Conservation (phyloP, 164 flowering plant genomes). For the Vitis riparia region DNA sequence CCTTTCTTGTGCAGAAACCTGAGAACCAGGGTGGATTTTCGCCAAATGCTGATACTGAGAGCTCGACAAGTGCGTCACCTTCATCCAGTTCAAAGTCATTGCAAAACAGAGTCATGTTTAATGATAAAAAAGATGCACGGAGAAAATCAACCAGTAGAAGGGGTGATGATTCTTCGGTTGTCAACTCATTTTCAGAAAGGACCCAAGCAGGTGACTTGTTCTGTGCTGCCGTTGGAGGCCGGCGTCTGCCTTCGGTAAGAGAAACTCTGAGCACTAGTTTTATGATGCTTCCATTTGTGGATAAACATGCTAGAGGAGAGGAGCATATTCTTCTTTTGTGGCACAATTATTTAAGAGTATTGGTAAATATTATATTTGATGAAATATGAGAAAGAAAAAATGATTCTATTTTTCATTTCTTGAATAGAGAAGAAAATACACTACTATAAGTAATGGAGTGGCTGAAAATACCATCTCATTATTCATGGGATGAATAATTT, state of each 20-base stretch:
- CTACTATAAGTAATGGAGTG: too few relatives aligned
- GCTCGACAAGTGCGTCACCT: slow-evolving; percentile 70
- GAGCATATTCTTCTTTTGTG: background rate
- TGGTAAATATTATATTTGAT: background rate
- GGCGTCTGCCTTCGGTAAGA: slow-evolving; percentile 59
- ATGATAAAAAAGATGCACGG: slow-evolving; percentile 47
- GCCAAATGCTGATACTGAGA: slow-evolving; percentile 48
- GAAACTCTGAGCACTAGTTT: background rate
- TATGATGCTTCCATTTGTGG: background rate
- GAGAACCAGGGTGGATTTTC: slow-evolving; percentile 45
- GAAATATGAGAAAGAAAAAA: too few relatives aligned
- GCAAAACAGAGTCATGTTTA: slow-evolving; percentile 35
- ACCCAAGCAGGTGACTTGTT: slow-evolving; percentile 80
- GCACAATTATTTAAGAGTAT: background rate
- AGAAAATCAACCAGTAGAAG: slow-evolving; percentile 60
- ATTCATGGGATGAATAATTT: too few relatives aligned
- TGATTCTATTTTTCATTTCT: too few relatives aligned
- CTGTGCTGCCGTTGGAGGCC: slow-evolving; percentile 49
- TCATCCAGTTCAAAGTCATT: slow-evolving; percentile 54
- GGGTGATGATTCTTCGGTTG: slow-evolving; percentile 44
- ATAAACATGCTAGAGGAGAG: background rate
- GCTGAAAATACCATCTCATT: too few relatives aligned
- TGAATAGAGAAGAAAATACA: too few relatives aligned
- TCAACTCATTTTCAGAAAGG: slow-evolving; percentile 52
- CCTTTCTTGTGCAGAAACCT: slow-evolving; percentile 54